Evolutionary conservation across 2,329 filamentous ascomycete genomes (phyloP).

Genomic region (Neurospora sp.): DNA sequence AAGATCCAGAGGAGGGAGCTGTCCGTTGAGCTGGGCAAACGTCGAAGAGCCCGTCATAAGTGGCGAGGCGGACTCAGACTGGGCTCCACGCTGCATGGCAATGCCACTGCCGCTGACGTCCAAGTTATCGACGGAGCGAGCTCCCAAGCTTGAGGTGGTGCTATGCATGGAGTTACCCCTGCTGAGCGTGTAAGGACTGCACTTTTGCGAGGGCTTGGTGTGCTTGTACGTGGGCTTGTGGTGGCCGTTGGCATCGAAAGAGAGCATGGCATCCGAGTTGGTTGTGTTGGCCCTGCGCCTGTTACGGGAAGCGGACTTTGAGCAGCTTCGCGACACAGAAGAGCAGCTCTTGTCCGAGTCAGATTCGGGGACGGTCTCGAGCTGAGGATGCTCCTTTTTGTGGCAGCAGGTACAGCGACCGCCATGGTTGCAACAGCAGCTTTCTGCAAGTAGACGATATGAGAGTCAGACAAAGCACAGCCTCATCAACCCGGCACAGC

Average conservation of each 20-base stretch:
- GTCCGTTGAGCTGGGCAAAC: conserved; percentile 42
- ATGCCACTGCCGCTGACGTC: conserved; percentile 28
- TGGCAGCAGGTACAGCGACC: conserved; percentile 54
- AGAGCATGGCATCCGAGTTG: conserved; percentile 49
- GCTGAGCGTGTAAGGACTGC: conserved; percentile 50
- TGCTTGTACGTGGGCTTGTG: conserved; percentile 54
- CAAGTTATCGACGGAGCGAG: conserved; percentile 36
- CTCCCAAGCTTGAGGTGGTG: conserved; percentile 34
- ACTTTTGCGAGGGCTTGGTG: conserved; percentile 51
- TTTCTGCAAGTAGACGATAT: conserved; percentile 34
- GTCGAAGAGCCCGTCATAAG: conserved; percentile 35
- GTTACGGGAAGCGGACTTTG: conserved; percentile 27
- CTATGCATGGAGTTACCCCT: conserved; percentile 50
- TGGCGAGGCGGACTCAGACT: conserved; percentile 54
- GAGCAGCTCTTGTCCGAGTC: conserved; percentile 42
- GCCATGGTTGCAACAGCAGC: conserved; percentile 62
- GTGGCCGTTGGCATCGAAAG: conserved; percentile 54
- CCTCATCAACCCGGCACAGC: conserved; percentile 17
- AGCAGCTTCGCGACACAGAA: conserved; percentile 21
- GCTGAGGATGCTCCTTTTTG: conserved; percentile 48
- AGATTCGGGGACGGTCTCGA: conserved; percentile 56
- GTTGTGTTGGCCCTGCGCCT: conserved; percentile 45
- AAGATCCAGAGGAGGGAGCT: conserved; percentile 49
- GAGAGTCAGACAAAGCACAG: conserved; percentile 21
- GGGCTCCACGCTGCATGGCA: conserved; percentile 39